A percentile compares a stretch with the other conserved stretches of the same genome.
phyloP scores from a whole-genome alignment of 1,284 basidiomycete genomes.

The Apiotrichum laibachii region DNA sequence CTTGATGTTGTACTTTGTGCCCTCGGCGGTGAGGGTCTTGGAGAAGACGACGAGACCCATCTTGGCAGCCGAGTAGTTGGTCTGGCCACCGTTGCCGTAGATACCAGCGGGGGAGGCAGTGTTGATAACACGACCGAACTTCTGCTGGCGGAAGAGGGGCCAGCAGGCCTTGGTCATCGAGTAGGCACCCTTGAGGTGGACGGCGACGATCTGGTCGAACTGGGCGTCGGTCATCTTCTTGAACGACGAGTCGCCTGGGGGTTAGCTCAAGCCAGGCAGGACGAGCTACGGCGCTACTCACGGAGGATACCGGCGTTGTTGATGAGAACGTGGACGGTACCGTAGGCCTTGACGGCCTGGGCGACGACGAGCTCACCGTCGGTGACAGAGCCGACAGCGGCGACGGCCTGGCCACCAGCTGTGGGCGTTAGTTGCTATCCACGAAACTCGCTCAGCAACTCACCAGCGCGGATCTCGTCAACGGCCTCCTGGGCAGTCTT shows the following conservation, averaged over 20 bases:
- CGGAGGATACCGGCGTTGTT: constrained; percentile 98
- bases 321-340: constrained; percentile 75
- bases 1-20: constrained; percentile 89
- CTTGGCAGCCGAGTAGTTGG: constrained; percentile 66
- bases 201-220: constrained; percentile 80
- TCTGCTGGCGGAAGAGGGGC: constrained; percentile 93
- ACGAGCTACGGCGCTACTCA: constrained; percentile 43
- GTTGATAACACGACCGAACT: constrained; percentile 89
- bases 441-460: constrained; percentile 27
- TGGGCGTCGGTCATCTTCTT: constrained; percentile 87
- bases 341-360: constrained; percentile 84
- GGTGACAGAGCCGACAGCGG: constrained; percentile 82
- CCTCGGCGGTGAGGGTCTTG: constrained; percentile 86
- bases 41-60: constrained; percentile 86
- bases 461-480: constrained; percentile 80
- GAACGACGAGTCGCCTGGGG: constrained; percentile 60
- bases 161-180: constrained; percentile 95
- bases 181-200: constrained; percentile 93
- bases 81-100: constrained; percentile 91
- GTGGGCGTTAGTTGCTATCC: neutral
- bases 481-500: constrained; percentile 90
- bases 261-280: neutral
- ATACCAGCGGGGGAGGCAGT: constrained; percentile 64
- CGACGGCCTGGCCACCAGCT: constrained; percentile 84
- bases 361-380: constrained; percentile 82